Evolutionary conservation across 768 basidiomycete species (phyloP).

Genomic region (Kwoniella botswanensis): DNA sequence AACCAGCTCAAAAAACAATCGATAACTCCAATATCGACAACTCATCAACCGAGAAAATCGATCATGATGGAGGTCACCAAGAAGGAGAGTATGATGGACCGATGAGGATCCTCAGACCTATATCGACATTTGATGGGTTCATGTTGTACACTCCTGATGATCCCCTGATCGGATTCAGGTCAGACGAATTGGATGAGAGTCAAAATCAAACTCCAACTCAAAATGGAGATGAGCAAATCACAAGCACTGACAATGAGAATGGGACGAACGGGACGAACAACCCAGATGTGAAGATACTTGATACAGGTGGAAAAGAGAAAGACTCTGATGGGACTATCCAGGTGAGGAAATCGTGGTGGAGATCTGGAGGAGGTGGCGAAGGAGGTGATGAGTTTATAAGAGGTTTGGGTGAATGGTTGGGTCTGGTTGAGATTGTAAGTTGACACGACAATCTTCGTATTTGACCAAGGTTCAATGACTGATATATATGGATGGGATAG

Average conservation of each 20-base stretch:
- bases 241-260: too few species aligned
- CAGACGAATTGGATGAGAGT: conserved; percentile 22
- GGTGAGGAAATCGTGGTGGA: conserved; percentile 46
- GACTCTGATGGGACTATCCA: conserved; percentile 10
- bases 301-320: neutral
- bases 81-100: conserved; percentile 20
- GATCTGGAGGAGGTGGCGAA: conserved; percentile 47
- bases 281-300: neutral
- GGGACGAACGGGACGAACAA: too few species aligned
- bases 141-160: conserved; percentile 53
- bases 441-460: neutral
- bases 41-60: neutral
- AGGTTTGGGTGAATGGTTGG: conserved; percentile 50
- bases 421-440: conserved; percentile 47
- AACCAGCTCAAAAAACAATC: neutral
- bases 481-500: conserved; percentile 16
- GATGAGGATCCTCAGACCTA: conserved; percentile 29
- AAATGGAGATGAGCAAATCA: neutral
- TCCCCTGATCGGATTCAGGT: conserved; percentile 43
- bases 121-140: conserved; percentile 37
- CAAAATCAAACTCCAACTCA: neutral
- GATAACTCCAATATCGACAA: neutral
- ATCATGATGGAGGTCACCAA: neutral
- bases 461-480: neutral
- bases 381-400: conserved; percentile 51